Evolutionary conservation across 179 eudicot genomes (phyloP).

Genomic region (Carnegiea gigantea): DNA sequence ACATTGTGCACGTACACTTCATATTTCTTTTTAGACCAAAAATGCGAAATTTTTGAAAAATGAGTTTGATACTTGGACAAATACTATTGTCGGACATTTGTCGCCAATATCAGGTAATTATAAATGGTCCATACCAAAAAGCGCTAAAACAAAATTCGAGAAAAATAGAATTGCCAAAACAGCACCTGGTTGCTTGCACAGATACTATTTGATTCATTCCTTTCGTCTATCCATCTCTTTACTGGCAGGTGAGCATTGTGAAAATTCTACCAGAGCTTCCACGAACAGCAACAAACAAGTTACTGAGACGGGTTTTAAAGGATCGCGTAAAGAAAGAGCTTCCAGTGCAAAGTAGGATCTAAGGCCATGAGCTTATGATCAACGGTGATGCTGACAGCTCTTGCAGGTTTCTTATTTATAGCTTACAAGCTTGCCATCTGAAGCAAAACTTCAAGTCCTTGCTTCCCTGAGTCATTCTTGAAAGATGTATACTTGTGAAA

Average conservation of each 20-base stretch:
- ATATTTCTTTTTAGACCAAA: not conserved
- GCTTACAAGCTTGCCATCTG: not conserved
- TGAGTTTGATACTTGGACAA: not conserved
- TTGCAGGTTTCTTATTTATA: not conserved
- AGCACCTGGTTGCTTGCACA: not conserved
- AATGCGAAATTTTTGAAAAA: not conserved
- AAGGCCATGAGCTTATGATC: not conserved
- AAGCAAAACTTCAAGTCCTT: not conserved
- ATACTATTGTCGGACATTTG: not conserved
- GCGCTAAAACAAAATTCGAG: not conserved
- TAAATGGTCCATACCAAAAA: not conserved
- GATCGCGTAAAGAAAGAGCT: conserved; percentile 59
- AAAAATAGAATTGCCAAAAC: not conserved
- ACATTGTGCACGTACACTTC: not conserved
- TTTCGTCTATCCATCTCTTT: not conserved
- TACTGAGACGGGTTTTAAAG: conserved; percentile 60
- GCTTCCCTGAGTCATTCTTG: not conserved
- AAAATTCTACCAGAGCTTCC: conserved; percentile 65
- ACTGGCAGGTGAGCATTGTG: conserved; percentile 58
- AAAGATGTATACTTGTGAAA: not conserved
- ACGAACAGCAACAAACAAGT: conserved; percentile 68
- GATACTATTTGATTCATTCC: not conserved
- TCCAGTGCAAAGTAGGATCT: conserved; percentile 42
- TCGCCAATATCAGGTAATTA: not conserved
- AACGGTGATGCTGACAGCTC: not conserved